phyloP scores from a whole-genome alignment of 345 rosid species.

The Alliaria petiolata region DNA sequence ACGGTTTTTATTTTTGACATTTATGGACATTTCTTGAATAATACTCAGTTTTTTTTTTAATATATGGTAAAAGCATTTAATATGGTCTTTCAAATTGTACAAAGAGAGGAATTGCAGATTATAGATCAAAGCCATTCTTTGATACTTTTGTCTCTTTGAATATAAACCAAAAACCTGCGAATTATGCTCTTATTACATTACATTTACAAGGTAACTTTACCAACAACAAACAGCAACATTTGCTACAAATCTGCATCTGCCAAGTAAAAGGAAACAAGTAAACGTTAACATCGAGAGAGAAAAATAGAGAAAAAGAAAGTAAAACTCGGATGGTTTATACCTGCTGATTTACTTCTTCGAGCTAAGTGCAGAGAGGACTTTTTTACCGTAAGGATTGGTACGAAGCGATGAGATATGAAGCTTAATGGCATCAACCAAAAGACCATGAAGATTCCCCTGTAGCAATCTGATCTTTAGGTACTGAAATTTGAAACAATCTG shows the following conservation, averaged over 20 bases:
- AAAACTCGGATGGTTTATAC: too few relatives aligned
- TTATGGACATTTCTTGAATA: not conserved
- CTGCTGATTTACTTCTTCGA: conserved; percentile 51
- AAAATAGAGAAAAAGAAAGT: not conserved
- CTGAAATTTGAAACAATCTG: not conserved
- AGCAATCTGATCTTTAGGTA: not conserved
- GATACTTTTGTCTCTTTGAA: not conserved
- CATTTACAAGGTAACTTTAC: conserved; percentile 36
- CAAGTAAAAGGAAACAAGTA: not conserved
- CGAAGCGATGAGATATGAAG: conserved; percentile 55
- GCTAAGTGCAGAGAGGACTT: conserved; percentile 62
- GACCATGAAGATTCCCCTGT: conserved; percentile 58
- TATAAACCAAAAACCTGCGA: conserved; percentile 13
- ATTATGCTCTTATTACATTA: conserved; percentile 38
- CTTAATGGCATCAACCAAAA: conserved; percentile 64
- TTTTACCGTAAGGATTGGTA: conserved; percentile 80
- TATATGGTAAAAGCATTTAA: not conserved
- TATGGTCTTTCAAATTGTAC: not conserved
- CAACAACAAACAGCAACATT: conserved; percentile 23
- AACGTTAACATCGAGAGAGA: not conserved
- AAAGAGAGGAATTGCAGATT: not conserved
- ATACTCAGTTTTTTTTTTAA: not conserved
- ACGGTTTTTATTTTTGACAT: not conserved
- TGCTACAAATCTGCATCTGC: conserved; percentile 24
- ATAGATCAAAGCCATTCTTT: conserved; percentile 15